These are phyloP conservation scores for Paramecium sonneborni DNA, from an alignment of 73 alveolate genomes.

Conservation along the genomic window DNA sequence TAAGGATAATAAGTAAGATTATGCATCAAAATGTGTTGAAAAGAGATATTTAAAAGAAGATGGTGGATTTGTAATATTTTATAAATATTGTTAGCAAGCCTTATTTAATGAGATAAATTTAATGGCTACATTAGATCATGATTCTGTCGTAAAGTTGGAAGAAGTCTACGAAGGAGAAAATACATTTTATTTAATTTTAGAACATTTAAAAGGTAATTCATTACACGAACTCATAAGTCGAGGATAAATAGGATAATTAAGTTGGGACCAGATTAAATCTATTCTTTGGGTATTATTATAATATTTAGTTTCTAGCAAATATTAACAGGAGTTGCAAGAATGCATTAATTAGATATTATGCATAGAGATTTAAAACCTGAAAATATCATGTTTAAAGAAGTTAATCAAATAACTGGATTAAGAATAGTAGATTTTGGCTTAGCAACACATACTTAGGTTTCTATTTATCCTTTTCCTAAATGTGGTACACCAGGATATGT, in stretches of 20 bases:
- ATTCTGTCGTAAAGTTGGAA: not conserved
- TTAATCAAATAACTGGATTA: not conserved
- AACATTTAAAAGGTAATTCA: slow-evolving; percentile 31
- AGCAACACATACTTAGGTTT: slow-evolving; percentile 31
- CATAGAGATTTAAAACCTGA: slow-evolving; percentile 97
- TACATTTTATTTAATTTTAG: slow-evolving; percentile 48
- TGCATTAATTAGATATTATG: slow-evolving; percentile 80
- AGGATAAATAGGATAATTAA: not conserved
- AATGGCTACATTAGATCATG: not conserved
- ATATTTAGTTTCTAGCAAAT: slow-evolving; percentile 33
- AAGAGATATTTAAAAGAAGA: not conserved
- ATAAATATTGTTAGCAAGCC: not conserved
- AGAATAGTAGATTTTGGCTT: slow-evolving; percentile 68
- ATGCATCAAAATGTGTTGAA: slow-evolving; percentile 25
- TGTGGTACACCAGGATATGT: slow-evolving; percentile 80
- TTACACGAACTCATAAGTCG: slow-evolving; percentile 6
- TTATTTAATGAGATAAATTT: not conserved
- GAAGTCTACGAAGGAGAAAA: slow-evolving; percentile 61
- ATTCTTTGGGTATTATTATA: not conserved
- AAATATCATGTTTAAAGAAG: slow-evolving; percentile 80
- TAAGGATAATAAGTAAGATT: not conserved
- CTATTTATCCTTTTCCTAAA: slow-evolving; percentile 26
- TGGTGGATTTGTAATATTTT: not conserved
- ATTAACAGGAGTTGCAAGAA: slow-evolving; percentile 78
- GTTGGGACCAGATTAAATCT: not conserved